A percentile compares a stretch with the other conserved stretches of the same genome.
These are phyloP conservation scores for Eragrostis nindensis DNA, from an alignment of 176 grass and related monocot species.

Conservation along the genomic window DNA sequence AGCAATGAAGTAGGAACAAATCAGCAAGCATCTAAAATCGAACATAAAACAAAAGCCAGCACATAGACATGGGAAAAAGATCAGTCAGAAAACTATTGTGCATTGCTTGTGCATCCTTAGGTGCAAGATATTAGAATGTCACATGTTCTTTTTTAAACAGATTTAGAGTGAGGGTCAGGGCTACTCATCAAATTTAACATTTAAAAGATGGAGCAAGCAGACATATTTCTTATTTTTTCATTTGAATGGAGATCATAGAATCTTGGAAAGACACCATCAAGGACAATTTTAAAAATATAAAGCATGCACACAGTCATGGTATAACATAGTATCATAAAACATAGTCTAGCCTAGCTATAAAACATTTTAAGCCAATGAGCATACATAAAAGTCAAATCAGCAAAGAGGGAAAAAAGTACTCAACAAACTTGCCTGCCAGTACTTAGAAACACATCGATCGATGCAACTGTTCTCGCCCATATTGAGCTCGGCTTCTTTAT, in stretches of 20 bases:
- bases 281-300: background rate
- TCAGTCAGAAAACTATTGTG: background rate
- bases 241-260: background rate
- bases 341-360: conserved; percentile 8
- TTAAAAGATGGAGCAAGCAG: background rate
- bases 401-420: conserved; percentile 11
- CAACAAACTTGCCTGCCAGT: conserved; percentile 79
- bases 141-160: background rate
- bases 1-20: background rate
- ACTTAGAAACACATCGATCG: conserved; percentile 93
- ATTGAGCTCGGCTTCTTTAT: conserved; percentile 97
- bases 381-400: background rate
- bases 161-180: background rate
- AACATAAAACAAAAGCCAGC: conserved; percentile 11
- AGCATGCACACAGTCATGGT: background rate
- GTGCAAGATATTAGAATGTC: background rate
- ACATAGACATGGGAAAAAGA: background rate
- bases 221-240: background rate
- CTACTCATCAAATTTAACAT: background rate
- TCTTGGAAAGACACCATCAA: conserved; percentile 12
- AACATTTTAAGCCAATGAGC: background rate
- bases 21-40: conserved; percentile 10
- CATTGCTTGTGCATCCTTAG: background rate
- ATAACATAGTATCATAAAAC: background rate
- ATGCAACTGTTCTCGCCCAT: conserved; percentile 99